Conservation (phyloP, 495 filamentous ascomycete species). For the Podospora australis region DNA sequence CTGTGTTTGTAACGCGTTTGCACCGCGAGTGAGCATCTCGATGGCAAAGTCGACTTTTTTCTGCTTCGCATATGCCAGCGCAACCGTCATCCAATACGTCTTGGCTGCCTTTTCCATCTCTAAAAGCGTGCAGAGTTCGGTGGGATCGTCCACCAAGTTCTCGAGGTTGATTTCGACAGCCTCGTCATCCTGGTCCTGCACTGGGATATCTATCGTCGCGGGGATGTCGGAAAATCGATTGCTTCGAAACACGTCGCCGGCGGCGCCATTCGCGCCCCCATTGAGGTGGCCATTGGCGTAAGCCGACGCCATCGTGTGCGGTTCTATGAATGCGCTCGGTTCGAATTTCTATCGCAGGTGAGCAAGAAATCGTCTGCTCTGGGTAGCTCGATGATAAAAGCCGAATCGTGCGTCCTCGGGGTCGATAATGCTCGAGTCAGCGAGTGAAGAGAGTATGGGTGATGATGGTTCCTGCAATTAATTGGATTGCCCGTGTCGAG, state of each 20-base stretch:
- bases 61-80: conserved; percentile 95
- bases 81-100: conserved; percentile 91
- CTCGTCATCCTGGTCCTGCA: conserved; percentile 71
- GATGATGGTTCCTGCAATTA: no score
- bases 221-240: conserved; percentile 83
- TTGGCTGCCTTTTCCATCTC: conserved; percentile 86
- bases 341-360: no score
- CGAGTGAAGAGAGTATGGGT: no score
- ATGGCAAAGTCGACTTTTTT: conserved; percentile 88
- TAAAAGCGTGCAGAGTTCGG: conserved; percentile 86
- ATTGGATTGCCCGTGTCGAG: no score
- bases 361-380: no score
- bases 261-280: conserved; percentile 20
- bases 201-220: conserved; percentile 81
- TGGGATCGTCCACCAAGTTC: conserved; percentile 87
- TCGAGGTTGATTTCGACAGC: conserved; percentile 89
- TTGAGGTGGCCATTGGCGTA: conserved; percentile 18
- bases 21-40: conserved; percentile 81
- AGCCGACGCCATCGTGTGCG: conserved; percentile 23
- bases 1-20: conserved; percentile 63
- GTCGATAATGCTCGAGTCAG: no score
- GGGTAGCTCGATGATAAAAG: no score
- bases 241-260: conserved; percentile 27
- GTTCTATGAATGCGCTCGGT: conserved; percentile 1
- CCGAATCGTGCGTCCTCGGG: no score